Evolutionary conservation across 192 early-diverging fungal genomes (phyloP).

Genomic region (Radiomyces spectabilis): DNA sequence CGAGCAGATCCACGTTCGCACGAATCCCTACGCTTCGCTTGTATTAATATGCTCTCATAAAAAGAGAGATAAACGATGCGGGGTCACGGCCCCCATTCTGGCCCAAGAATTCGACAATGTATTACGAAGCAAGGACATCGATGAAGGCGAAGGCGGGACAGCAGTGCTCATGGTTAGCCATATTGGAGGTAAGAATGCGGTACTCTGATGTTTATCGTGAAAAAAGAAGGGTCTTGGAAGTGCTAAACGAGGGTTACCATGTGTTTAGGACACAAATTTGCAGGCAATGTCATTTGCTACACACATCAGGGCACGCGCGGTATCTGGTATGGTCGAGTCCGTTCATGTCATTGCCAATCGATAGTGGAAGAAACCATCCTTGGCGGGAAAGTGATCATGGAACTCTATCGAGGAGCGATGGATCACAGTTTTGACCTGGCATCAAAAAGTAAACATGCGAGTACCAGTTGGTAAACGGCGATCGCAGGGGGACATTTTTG

Average conservation of each 20-base stretch:
- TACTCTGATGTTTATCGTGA: not conserved
- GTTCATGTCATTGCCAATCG: constrained; percentile 32
- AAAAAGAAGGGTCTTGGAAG: too few relatives aligned
- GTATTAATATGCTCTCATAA: constrained; percentile 42
- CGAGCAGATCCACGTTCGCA: not conserved
- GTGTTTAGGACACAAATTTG: constrained; percentile 36
- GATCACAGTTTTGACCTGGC: constrained; percentile 35
- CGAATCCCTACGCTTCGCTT: constrained; percentile 18
- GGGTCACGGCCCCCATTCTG: constrained; percentile 33
- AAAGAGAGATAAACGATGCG: constrained; percentile 39
- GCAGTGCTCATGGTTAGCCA: constrained; percentile 35
- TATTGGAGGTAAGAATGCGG: constrained; percentile 29
- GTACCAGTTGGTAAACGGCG: too few relatives aligned
- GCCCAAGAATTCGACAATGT: constrained; percentile 31
- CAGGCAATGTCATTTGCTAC: constrained; percentile 43
- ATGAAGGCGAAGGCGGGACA: constrained; percentile 9
- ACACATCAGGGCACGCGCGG: constrained; percentile 26
- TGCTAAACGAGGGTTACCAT: not conserved
- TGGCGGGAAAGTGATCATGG: constrained; percentile 31
- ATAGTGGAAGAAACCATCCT: constrained; percentile 38
- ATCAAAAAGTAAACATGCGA: too few relatives aligned
- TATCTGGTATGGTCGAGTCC: constrained; percentile 43
- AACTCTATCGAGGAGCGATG: constrained; percentile 39
- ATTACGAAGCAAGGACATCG: constrained; percentile 29
- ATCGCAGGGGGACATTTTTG: too few relatives aligned